Conservation (phyloP, 129 eudicot species). For the Tagetes erecta region DNA sequence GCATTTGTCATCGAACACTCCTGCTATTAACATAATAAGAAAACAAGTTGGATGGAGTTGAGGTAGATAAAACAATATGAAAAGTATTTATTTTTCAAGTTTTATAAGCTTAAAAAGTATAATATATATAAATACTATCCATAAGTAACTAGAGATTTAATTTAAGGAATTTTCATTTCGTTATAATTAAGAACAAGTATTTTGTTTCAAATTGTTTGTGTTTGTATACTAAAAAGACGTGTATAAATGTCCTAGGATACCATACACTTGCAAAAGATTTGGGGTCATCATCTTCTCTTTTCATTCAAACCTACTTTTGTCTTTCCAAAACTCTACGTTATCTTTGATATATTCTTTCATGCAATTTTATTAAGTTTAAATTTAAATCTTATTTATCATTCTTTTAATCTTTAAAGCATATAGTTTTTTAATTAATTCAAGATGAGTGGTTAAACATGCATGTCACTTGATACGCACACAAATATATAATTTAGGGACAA, state of each 20-base stretch:
- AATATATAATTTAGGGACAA: too few species aligned
- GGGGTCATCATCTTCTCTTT: slow-evolving; percentile 43
- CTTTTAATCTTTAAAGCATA: too few species aligned
- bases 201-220: background rate
- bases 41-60: background rate
- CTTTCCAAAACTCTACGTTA: slow-evolving; percentile 9
- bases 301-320: slow-evolving; percentile 33
- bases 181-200: too few species aligned
- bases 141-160: background rate
- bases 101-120: too few species aligned
- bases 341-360: slow-evolving; percentile 7
- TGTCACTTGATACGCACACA: too few species aligned
- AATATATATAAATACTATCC: too few species aligned
- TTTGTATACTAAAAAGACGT: slow-evolving; percentile 22
- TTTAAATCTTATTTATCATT: background rate
- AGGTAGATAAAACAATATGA: background rate
- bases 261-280: slow-evolving; percentile 40
- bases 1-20: slow-evolving; percentile 62
- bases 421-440: too few species aligned
- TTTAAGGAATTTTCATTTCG: slow-evolving; percentile 1
- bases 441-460: too few species aligned
- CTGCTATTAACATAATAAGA: slow-evolving; percentile 45
- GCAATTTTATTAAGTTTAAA: background rate
- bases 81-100: too few species aligned
- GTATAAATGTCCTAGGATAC: slow-evolving; percentile 34